Base-by-base conservation (phyloP, 192 early-diverging fungal species). In the Podochytrium sp. region DNA sequence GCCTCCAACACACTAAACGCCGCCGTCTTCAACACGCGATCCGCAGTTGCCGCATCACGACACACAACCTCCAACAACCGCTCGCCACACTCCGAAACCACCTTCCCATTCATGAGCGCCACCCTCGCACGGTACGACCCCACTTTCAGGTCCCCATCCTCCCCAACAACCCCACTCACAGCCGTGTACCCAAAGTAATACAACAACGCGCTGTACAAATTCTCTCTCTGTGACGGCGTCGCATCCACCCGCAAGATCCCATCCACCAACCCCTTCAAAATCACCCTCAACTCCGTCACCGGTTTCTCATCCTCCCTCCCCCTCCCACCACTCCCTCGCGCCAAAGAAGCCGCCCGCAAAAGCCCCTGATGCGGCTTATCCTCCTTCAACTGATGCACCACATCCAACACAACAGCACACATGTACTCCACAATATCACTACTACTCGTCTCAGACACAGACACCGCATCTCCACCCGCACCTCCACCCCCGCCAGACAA, bases 1-100 rank as follows among this genome's bases (percentile, higher is more conserved):
- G 90, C 87, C 49, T 92, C 89, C 39, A 98, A 80, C 2, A 91
- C 77, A 5, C 86, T 87, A 63, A 95, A 95, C 0, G 97, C 92
- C 3, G 94, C 89, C 4, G 93, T 93, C 60, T 93, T 92, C 89
- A 92, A 95, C 2, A 92, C 88, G 42, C 88, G 90, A 33, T 87
- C 84, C 3, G 90, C 92, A 68, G 94, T 92, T 1, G 91, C 87
- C 0, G 95, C 97, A 81, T 98, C 97, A 3, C 86, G 81, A 62
- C 91, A 90, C 5, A 93, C 76, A 0, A 87, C 68, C 61, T 94
- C 91, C 30, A 96, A 80, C 56, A 96, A 78, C 16, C 86, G 81
- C 38, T 95, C 93, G 12, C 92, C 53, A 30, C 53, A 91, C 7
- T 27, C 40, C n/a, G 51, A 49, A 25, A 85, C 71, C 12, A 79